phyloP scores from a whole-genome alignment of 495 filamentous ascomycete species.

The Geopyxis carbonaria region DNA sequence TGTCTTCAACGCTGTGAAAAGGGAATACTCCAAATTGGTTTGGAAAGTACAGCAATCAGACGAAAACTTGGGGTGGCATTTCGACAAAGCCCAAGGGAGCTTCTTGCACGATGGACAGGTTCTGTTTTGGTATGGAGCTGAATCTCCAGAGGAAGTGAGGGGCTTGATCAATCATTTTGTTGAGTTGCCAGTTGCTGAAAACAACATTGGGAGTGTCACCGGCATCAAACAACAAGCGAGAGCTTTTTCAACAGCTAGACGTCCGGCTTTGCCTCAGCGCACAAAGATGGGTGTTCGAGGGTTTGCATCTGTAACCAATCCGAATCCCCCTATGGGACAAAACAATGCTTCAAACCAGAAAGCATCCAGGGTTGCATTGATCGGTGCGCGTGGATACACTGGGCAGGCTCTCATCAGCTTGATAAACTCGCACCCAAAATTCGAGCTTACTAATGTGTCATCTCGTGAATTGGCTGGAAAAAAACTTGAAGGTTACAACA shows the following conservation, averaged over 20 bases:
- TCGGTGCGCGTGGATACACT: slow-evolving; percentile 91
- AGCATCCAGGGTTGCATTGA: slow-evolving; percentile 73
- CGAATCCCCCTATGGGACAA: slow-evolving; percentile 89
- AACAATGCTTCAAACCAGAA: slow-evolving; percentile 72
- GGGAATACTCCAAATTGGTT: slow-evolving; percentile 75
- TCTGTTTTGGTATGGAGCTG: slow-evolving; percentile 93
- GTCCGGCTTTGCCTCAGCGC: slow-evolving; percentile 12
- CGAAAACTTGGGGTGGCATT: slow-evolving; percentile 97
- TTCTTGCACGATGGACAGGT: slow-evolving; percentile 68
- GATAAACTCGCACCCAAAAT: slow-evolving; percentile 79
- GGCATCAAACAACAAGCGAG: slow-evolving; percentile 41
- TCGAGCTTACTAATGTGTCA: slow-evolving; percentile 86
- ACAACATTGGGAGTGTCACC: slow-evolving; percentile 35
- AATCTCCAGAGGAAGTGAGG: slow-evolving; percentile 68
- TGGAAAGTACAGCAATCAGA: slow-evolving; percentile 97
- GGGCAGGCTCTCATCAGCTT: slow-evolving; percentile 83
- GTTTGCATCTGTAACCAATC: slow-evolving; percentile 55
- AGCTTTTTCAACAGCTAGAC: slow-evolving; percentile 42
- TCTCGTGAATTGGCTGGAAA: slow-evolving; percentile 86
- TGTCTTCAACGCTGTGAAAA: slow-evolving; percentile 81
- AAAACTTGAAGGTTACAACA: slow-evolving; percentile 76
- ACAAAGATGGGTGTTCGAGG: slow-evolving; percentile 24
- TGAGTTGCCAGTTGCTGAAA: slow-evolving; percentile 43
- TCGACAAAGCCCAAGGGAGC: slow-evolving; percentile 90
- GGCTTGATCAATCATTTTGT: slow-evolving; percentile 78